Percentiles rank a stretch among this genome's conserved stretches.
phyloP scores from a whole-genome alignment of 2,329 filamentous ascomycete species.

The Penicillium sp. region DNA sequence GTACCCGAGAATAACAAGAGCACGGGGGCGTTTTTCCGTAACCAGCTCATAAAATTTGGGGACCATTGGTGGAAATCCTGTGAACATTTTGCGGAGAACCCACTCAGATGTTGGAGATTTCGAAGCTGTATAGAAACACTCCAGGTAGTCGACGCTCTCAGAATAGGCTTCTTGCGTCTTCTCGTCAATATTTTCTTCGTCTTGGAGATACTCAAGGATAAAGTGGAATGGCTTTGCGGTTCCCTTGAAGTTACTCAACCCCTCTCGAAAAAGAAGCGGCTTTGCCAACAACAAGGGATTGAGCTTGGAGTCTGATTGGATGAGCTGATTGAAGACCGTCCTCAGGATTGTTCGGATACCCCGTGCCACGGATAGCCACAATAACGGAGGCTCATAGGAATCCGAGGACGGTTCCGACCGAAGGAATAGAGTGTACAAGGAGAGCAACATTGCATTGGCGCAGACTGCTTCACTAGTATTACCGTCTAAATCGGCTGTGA shows the following conservation, averaged over 20 bases:
- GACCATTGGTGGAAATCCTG: conserved; percentile 32
- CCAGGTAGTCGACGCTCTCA: conserved; percentile 9
- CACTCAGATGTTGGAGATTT: conserved; percentile 1
- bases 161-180: conserved; percentile 6
- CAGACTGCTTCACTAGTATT: conserved; percentile 15
- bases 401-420: conserved; percentile 12
- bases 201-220: conserved; percentile 14
- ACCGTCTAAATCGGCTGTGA: conserved; percentile 11
- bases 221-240: conserved; percentile 9
- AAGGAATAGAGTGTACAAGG: conserved; percentile 16
- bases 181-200: conserved; percentile 8
- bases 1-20: conserved; percentile 35
- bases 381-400: conserved; percentile 15
- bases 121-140: conserved; percentile 10
- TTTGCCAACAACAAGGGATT: conserved; percentile 13
- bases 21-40: conserved; percentile 30
- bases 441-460: conserved; percentile 17
- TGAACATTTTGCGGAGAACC: conserved; percentile 21
- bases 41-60: conserved; percentile 33
- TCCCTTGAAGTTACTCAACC: background rate
- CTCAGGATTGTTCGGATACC: conserved; percentile 17
- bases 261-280: conserved; percentile 7
- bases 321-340: conserved; percentile 7
- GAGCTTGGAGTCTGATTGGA: conserved; percentile 11
- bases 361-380: conserved; percentile 18